phyloP scores from a whole-genome alignment of 140 eudicot genomes.

The Stevia rebaudiana region DNA sequence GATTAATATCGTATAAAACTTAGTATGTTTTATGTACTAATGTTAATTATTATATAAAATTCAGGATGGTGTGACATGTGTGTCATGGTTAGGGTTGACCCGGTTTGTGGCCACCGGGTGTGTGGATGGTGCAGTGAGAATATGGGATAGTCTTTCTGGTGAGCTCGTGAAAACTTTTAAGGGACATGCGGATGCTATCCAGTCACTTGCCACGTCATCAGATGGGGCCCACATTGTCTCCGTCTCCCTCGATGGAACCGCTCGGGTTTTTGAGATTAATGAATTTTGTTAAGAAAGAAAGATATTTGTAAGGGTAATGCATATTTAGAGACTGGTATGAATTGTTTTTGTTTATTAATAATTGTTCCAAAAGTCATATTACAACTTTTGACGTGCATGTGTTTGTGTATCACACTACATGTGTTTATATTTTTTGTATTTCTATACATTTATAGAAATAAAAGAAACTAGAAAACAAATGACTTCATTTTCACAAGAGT shows the following conservation, averaged over 20 bases:
- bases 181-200: slow-evolving; percentile 65
- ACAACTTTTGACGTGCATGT: too few relatives aligned
- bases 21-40: background rate
- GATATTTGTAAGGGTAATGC: too few relatives aligned
- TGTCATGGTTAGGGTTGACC: slow-evolving; percentile 67
- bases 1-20: too few relatives aligned
- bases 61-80: slow-evolving; percentile 83
- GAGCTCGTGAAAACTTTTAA: slow-evolving; percentile 49
- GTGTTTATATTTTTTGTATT: too few relatives aligned
- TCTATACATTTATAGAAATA: too few relatives aligned
- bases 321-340: too few relatives aligned
- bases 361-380: too few relatives aligned
- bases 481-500: too few relatives aligned
- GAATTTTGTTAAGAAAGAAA: slow-evolving; percentile 28
- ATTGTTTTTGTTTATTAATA: too few relatives aligned
- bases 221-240: slow-evolving; percentile 56
- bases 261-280: slow-evolving; percentile 65
- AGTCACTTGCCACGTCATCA: slow-evolving; percentile 56
- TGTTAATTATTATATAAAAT: background rate
- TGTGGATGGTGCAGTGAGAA: slow-evolving; percentile 72
- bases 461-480: too few relatives aligned
- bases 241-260: slow-evolving; percentile 40
- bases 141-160: slow-evolving; percentile 91
- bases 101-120: slow-evolving; percentile 65
- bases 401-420: too few relatives aligned